These are phyloP conservation scores for Monosporascus sp. DNA, from an alignment of 2,329 filamentous ascomycete species.

Conservation along the genomic window DNA sequence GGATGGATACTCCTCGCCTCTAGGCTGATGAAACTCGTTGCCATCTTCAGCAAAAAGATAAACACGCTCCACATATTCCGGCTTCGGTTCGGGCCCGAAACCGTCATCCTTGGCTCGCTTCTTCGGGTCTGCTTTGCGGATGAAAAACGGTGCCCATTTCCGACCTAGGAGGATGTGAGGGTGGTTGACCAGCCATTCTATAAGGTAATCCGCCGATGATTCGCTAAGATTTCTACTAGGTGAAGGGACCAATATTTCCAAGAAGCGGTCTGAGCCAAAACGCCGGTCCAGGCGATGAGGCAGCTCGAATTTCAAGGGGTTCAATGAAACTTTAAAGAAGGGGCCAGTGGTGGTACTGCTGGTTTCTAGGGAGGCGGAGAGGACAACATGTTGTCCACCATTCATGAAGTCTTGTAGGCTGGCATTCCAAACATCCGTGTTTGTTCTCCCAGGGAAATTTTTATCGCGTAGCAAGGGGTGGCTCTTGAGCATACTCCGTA, in stretches of 20 bases:
- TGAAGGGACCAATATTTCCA: conserved; percentile 39
- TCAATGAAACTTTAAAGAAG: conserved; percentile 40
- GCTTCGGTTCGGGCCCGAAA: conserved; percentile 22
- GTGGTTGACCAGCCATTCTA: conserved; percentile 32
- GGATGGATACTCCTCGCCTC: conserved; percentile 21
- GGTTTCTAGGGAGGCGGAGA: conserved; percentile 37
- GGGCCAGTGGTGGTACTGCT: conserved; percentile 30
- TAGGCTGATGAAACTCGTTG: conserved; percentile 29
- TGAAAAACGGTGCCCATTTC: conserved; percentile 43
- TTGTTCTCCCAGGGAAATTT: conserved; percentile 41
- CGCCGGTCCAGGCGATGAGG: conserved; percentile 47
- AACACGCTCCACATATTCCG: conserved; percentile 35
- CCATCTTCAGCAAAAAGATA: conserved; percentile 53
- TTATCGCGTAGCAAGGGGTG: conserved; percentile 38
- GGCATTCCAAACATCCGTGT: conserved; percentile 39
- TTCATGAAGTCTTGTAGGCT: conserved; percentile 32
- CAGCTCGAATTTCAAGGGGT: conserved; percentile 42
- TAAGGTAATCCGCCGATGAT: conserved; percentile 28
- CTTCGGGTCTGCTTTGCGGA: conserved; percentile 31
- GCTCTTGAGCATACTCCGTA: conserved; percentile 36
- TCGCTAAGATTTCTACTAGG: conserved; percentile 23
- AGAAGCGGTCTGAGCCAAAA: conserved; percentile 53
- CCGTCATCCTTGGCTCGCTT: conserved; percentile 30
- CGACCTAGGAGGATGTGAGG: conserved; percentile 41
- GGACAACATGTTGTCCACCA: conserved; percentile 32